Base-by-base conservation (phyloP, 140 eudicot genomes). In the Anethum foeniculum region DNA sequence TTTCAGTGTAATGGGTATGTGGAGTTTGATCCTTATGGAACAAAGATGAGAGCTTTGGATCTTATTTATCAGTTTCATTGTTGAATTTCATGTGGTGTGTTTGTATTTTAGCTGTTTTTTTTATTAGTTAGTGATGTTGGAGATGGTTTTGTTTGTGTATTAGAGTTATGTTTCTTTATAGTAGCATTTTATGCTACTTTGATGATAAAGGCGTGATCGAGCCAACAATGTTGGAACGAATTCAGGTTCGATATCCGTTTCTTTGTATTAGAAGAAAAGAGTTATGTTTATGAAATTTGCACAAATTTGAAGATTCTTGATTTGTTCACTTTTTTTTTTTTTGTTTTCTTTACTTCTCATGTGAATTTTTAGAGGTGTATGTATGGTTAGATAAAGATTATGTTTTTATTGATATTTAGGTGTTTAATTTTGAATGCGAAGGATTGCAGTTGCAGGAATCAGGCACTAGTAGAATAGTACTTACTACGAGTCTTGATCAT, bases 41-140 rank as follows among this genome's bases (percentile, higher is more conserved):
- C 82, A 14, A 87, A 81, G 90, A 83, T 89, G 83, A 91, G 89
- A 82, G 80, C 90, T 76, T 80, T 91, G 67, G 88, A 91, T 80
- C 93, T 91, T 79, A 83, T 91, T 67, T 83, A 84, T 86, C 93
- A 88, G 71, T 89, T 91, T 43, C 93, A 89, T 87, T 51, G 86
- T 65, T 90, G 82, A 84, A 62, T 38, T n/a, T 46, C n/a, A 46
- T 11, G 49, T 43, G 77, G 77, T 36, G 54, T 10, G 27, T n/a
- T 73, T 39, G 47, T 73, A 27, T 13, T 10, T n/a, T 38, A 41
- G 27, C 12, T 43, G n/a, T n/a, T 12, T 71, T 62, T 62, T 56
- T 25, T 7, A 23, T 58, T 62, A 62, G 54, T 23, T 73, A 9
- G 54, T 73, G 4, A 73, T 23, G 28, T 73, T 10, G 28, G 76